A percentile compares a stretch with the other conserved stretches of the same genome.
These are phyloP conservation scores for Posidonia oceanica DNA, from an alignment of 116 monocot species.

Conservation along the genomic window DNA sequence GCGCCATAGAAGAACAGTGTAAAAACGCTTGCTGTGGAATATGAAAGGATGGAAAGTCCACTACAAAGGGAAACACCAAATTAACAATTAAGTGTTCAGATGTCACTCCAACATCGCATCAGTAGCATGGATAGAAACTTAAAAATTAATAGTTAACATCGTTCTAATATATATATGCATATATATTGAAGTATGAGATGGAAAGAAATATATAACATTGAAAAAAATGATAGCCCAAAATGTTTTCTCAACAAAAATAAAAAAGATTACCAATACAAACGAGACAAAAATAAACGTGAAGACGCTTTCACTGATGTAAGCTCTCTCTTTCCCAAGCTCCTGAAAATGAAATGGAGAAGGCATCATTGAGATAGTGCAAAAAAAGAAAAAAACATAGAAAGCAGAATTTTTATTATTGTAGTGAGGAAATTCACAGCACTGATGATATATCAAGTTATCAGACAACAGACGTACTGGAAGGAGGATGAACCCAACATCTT, in stretches of 20 bases:
- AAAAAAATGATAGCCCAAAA: neutral
- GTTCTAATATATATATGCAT: too few species aligned
- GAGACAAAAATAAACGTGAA: slow-evolving; percentile 66
- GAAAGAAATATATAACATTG: neutral
- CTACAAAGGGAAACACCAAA: slow-evolving; percentile 23
- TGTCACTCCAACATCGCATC: too few species aligned
- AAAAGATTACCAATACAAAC: slow-evolving; percentile 62
- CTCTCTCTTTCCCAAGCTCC: slow-evolving; percentile 80
- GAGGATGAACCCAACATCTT: slow-evolving; percentile 63
- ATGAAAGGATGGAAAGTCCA: slow-evolving; percentile 98
- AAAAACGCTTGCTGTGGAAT: slow-evolving; percentile 81
- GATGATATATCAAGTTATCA: neutral
- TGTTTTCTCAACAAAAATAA: neutral
- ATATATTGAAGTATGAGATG: neutral
- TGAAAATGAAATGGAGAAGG: slow-evolving; percentile 10
- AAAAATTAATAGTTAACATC: too few species aligned
- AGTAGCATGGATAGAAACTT: too few species aligned
- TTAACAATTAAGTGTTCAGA: neutral
- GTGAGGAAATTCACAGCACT: neutral
- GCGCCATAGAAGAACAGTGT: slow-evolving; percentile 87
- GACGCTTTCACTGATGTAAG: slow-evolving; percentile 70
- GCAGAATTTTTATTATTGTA: neutral
- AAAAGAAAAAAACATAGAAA: neutral
- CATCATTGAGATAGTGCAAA: neutral
- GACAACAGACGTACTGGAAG: slow-evolving; percentile 39